Percentiles rank a stretch among this genome's conserved stretches.
phyloP scores from a whole-genome alignment of 768 basidiomycete species.

The Tremella fuciformis region DNA sequence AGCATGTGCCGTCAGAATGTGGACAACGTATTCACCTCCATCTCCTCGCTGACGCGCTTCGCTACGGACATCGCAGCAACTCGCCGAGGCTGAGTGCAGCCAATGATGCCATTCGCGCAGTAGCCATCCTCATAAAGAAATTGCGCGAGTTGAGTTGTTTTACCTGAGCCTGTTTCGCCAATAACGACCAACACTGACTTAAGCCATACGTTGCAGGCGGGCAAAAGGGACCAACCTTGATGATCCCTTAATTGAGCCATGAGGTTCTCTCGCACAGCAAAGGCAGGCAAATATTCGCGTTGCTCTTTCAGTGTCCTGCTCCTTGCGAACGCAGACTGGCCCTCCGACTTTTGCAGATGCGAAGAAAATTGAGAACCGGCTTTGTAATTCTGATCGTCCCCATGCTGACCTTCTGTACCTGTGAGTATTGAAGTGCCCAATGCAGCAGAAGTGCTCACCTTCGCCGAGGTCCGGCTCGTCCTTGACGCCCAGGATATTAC shows the following conservation, averaged over 20 bases:
- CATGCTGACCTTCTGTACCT: constrained; percentile 54
- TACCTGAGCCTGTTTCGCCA: constrained; percentile 99
- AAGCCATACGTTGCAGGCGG: not conserved
- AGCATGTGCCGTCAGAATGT: constrained; percentile 3
- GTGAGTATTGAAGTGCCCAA: constrained; percentile 14
- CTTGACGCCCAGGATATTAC: constrained; percentile 95
- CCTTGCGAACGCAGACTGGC: constrained; percentile 77
- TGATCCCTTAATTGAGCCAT: constrained; percentile 86
- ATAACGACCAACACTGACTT: constrained; percentile 81
- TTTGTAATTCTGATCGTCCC: constrained; percentile 62
- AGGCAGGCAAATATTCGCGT: constrained; percentile 92
- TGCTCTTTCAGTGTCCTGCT: constrained; percentile 87
- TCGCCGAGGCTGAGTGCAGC: constrained; percentile 96
- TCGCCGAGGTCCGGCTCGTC: constrained; percentile 91
- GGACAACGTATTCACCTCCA: constrained; percentile 67
- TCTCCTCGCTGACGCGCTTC: constrained; percentile 99
- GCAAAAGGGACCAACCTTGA: constrained; percentile 63
- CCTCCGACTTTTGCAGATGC: constrained; percentile 69
- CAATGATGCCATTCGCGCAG: constrained; percentile 80
- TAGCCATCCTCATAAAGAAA: constrained; percentile 98
- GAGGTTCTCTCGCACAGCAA: constrained; percentile 91
- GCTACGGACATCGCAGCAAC: constrained; percentile 99
- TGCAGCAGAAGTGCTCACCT: constrained; percentile 59
- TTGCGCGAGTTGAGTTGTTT: constrained; percentile 93
- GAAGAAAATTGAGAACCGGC: constrained; percentile 96